Base-by-base conservation (phyloP, 148 eudicot species). In the Mesembryanthemum crystallinum region DNA sequence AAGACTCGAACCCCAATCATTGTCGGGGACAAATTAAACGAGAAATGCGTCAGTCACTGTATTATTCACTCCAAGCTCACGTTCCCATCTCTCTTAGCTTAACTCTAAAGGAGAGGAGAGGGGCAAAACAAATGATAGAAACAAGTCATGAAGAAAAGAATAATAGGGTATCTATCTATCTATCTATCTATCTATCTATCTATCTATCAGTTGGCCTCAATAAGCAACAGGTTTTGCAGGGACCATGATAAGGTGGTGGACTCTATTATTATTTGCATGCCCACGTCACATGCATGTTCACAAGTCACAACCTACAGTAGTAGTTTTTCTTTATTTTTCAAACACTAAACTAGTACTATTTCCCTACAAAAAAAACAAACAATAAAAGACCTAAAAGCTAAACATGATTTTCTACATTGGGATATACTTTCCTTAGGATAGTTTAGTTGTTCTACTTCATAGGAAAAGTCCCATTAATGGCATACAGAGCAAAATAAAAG, bases 391-490 rank as follows among this genome's bases (percentile, higher is more conserved):
- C 9, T n/a, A 15, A 57, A 3, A n/a, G 8, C 8, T 57, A 57
- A 57, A 27, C 25, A 57, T 57, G 27, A 1, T 57, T 10, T 45
- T 8, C 58, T 15, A 52, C 58, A 23, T 21, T 1, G 61, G 61
- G 27, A 21, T 2, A n/a, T n/a, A 23, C 5, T 7, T n/a, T 57
- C 3, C 10, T 21, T 57, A 23, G 27, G 27, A 8, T 57, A n/a
- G 61, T 57, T 21, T 11, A 66, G 27, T 39, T 37, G n/a, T 2
- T 33, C 21, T n/a, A 24, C 4, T 15, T 43, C 71, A 43, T 67
- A 54, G 71, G 54, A 67, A 67, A 67, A 65, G 61, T 57, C 61
- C 61, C 61, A 57, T 57, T 57, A 57, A 57, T 57, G 61, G 61
- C 61, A 57, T 57, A 57, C n/a, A n/a, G 1, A 54, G 4, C 6